These are phyloP conservation scores for Lentinula aciculospora DNA, from an alignment of 768 basidiomycete species.

Conservation along the genomic window DNA sequence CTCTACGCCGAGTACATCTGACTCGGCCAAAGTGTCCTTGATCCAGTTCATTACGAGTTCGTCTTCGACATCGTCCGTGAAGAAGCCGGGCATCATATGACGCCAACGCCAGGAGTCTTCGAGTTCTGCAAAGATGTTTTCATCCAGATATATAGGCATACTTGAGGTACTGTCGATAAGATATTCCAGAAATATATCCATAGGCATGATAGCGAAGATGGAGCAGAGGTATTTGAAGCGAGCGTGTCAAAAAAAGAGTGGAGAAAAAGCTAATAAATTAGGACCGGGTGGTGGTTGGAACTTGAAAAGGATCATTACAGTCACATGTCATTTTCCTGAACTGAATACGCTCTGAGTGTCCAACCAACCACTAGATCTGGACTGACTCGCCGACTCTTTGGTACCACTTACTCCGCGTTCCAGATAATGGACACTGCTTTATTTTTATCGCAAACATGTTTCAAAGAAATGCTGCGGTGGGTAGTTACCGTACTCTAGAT, in stretches of 20 bases:
- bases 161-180: conserved; percentile 2
- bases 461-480: no score
- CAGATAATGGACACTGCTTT: no score
- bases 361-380: no score
- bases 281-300: background rate
- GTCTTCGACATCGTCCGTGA: background rate
- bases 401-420: no score
- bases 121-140: background rate
- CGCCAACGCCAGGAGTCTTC: conserved; percentile 3
- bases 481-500: no score
- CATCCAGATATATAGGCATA: conserved; percentile 1
- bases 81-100: background rate
- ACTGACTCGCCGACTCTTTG: no score
- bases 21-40: background rate
- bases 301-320: background rate
- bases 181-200: conserved; percentile 4
- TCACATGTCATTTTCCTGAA: no score
- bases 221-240: no score
- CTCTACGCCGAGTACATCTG: background rate
- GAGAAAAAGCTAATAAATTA: background rate
- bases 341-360: no score
- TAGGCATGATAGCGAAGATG: background rate
- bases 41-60: background rate
- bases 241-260: background rate
- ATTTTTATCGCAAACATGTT: no score